phyloP scores from a whole-genome alignment of 495 filamentous ascomycete species.

The Penicillium desertorum region DNA sequence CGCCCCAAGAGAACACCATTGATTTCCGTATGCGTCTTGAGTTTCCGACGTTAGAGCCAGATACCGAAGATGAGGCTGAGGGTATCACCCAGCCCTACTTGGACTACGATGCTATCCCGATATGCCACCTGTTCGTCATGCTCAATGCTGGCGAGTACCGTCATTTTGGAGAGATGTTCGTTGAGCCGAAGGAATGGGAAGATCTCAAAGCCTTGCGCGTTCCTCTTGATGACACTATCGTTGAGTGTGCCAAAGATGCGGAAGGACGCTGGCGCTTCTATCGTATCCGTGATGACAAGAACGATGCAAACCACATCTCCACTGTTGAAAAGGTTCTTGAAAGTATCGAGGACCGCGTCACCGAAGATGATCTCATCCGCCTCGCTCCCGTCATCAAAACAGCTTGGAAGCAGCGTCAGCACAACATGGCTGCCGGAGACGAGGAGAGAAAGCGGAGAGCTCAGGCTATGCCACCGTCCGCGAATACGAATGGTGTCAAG shows the following conservation, averaged over 20 bases:
- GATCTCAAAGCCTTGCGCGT: constrained; percentile 64
- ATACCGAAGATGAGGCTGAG: constrained; percentile 62
- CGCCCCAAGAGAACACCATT: constrained; percentile 84
- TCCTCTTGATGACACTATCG: constrained; percentile 76
- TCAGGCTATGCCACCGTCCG: constrained; percentile 22
- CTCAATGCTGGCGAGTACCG: constrained; percentile 59
- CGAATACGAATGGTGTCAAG: constrained; percentile 45
- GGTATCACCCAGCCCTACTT: constrained; percentile 50
- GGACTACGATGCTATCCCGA: constrained; percentile 63
- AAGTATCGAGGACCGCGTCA: constrained; percentile 73
- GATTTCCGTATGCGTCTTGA: constrained; percentile 80
- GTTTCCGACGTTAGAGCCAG: constrained; percentile 72
- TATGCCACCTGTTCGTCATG: constrained; percentile 58
- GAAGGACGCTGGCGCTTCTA: constrained; percentile 77
- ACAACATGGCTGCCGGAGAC: constrained; percentile 26
- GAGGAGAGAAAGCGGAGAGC: constrained; percentile 29
- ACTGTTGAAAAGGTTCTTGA: constrained; percentile 79
- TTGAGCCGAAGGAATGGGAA: constrained; percentile 82
- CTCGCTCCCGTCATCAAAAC: constrained; percentile 65
- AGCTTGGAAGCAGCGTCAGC: constrained; percentile 66
- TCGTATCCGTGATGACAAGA: constrained; percentile 86
- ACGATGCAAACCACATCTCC: constrained; percentile 80
- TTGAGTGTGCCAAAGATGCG: constrained; percentile 81
- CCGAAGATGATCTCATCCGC: constrained; percentile 62
- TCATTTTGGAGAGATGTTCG: constrained; percentile 61